phyloP scores from a whole-genome alignment of 306 rosid genomes.

The Castanea sativa region DNA sequence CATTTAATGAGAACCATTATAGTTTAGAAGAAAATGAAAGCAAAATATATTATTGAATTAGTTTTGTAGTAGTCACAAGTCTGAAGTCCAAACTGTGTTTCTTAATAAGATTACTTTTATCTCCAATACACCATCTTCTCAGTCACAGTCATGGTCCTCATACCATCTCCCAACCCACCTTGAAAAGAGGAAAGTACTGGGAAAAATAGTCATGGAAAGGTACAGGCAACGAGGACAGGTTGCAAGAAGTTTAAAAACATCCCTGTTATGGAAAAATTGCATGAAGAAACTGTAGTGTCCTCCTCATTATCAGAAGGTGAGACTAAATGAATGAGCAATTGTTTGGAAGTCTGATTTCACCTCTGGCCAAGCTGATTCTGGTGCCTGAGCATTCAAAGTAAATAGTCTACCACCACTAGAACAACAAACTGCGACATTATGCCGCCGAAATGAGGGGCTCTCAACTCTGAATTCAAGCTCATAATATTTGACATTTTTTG shows the following conservation, averaged over 20 bases:
- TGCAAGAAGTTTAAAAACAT: neutral
- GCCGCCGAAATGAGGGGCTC: slow-evolving; percentile 58
- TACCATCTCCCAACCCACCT: neutral
- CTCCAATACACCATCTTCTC: too few species aligned
- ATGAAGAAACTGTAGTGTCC: neutral
- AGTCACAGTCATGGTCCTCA: neutral
- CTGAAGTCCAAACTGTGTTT: neutral
- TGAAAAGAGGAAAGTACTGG: neutral
- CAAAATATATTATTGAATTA: neutral
- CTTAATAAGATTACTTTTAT: neutral
- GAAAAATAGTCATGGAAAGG: neutral
- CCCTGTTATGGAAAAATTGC: neutral
- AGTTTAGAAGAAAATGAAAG: neutral
- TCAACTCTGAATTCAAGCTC: slow-evolving; percentile 79
- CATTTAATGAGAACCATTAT: neutral
- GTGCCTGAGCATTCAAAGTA: slow-evolving; percentile 90
- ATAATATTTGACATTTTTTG: slow-evolving; percentile 49
- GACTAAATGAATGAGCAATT: slow-evolving; percentile 67
- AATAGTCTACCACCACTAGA: slow-evolving; percentile 57
- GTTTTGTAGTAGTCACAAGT: neutral
- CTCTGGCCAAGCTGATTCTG: slow-evolving; percentile 66
- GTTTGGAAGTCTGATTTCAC: slow-evolving; percentile 53
- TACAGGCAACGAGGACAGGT: neutral
- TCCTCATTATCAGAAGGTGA: slow-evolving; percentile 31
- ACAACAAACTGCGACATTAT: slow-evolving; percentile 75